These are phyloP conservation scores for Dendrocalamus sinicus DNA, from an alignment of 176 grass and related monocot species.

Conservation along the genomic window DNA sequence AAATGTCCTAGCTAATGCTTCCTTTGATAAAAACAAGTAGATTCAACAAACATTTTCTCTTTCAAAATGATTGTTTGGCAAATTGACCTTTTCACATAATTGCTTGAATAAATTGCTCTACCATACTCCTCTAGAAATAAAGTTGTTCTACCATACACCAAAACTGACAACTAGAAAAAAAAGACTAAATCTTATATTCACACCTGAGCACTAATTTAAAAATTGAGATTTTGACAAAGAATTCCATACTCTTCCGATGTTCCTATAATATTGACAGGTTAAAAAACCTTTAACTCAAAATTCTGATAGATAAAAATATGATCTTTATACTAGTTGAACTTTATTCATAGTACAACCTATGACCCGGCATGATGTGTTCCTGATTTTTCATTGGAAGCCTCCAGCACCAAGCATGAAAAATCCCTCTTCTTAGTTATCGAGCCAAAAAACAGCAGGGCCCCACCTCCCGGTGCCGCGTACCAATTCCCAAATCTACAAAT, in stretches of 20 bases:
- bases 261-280: background rate
- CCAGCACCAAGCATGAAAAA: too few species aligned
- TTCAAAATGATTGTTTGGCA: background rate
- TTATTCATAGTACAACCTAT: too few species aligned
- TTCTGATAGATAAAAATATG: background rate
- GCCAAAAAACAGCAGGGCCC: background rate
- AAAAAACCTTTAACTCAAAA: background rate
- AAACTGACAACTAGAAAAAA: background rate
- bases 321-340: background rate
- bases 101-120: background rate
- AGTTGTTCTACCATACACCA: background rate
- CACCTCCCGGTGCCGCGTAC: slow-evolving; percentile 9
- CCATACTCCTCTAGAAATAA: background rate
- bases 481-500: slow-evolving; percentile 30
- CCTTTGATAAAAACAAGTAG: background rate
- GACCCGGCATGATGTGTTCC: too few species aligned
- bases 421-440: too few species aligned
- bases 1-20: background rate
- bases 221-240: background rate
- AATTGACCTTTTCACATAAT: background rate
- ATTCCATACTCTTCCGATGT: too few species aligned
- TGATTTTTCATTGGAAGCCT: too few species aligned
- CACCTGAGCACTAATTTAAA: background rate
- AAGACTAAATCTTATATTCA: background rate
- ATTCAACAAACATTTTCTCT: background rate